Conservation (phyloP, 2,329 filamentous ascomycete genomes). For the Alternaria panax region DNA sequence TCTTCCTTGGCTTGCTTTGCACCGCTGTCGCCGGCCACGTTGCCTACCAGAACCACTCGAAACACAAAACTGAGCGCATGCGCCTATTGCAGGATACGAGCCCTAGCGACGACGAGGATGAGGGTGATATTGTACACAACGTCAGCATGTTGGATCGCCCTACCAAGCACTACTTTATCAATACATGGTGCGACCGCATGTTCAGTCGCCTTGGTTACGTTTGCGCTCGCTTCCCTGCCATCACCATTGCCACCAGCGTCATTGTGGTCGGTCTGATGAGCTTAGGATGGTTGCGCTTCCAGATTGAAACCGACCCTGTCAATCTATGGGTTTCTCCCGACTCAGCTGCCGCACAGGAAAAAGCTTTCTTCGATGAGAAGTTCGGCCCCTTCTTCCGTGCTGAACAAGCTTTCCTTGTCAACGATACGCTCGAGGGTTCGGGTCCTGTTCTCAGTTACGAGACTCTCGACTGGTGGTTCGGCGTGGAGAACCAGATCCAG, state of each 20-base stretch:
- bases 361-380: constrained; percentile 88
- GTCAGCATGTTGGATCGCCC: constrained; percentile 80
- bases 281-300: constrained; percentile 85
- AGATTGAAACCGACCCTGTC: constrained; percentile 89
- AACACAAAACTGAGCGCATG: constrained; percentile 80
- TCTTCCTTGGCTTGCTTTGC: constrained; percentile 73
- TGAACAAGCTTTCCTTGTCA: constrained; percentile 92
- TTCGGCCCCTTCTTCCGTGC: constrained; percentile 97
- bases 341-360: constrained; percentile 89
- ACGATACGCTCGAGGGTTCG: constrained; percentile 73
- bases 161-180: constrained; percentile 80
- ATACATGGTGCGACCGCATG: constrained; percentile 78
- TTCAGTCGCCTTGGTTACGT: constrained; percentile 82
- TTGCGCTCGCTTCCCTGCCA: constrained; percentile 81
- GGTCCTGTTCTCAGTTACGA: constrained; percentile 87
- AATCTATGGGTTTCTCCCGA: constrained; percentile 96
- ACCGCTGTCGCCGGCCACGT: constrained; percentile 75
- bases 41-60: constrained; percentile 75
- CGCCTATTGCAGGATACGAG: constrained; percentile 83
- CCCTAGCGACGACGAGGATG: constrained; percentile 91
- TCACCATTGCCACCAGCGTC: constrained; percentile 81
- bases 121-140: constrained; percentile 81
- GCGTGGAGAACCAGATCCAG: constrained; percentile 79
- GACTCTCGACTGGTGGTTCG: constrained; percentile 92
- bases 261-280: constrained; percentile 80